These are phyloP conservation scores for Lentinus brumalis DNA, from an alignment of 768 basidiomycete genomes.

Conservation along the genomic window DNA sequence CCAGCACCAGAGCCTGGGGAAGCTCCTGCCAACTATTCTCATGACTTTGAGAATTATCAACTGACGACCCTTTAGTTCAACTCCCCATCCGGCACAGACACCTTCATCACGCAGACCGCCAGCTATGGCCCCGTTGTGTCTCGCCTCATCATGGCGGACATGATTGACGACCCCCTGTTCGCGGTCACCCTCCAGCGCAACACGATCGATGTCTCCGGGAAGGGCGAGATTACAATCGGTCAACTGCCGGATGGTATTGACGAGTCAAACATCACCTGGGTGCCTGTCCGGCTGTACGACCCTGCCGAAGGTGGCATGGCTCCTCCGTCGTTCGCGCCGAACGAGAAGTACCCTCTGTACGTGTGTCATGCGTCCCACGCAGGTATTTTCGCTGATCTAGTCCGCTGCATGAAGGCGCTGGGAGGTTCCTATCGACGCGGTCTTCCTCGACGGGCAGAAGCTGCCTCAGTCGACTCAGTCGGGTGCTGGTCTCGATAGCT, in stretches of 20 bases:
- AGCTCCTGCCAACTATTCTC: no score
- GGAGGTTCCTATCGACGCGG: conserved; percentile 73
- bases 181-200: conserved; percentile 65
- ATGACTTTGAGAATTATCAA: not conserved
- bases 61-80: conserved; percentile 19
- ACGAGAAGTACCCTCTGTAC: conserved; percentile 52
- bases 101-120: conserved; percentile 26
- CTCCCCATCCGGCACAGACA: conserved; percentile 24
- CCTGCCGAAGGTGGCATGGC: conserved; percentile 53
- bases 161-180: conserved; percentile 48
- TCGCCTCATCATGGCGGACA: conserved; percentile 33
- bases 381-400: not conserved
- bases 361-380: not conserved
- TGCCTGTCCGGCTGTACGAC: conserved; percentile 59
- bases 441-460: conserved; percentile 67
- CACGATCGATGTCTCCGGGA: conserved; percentile 65
- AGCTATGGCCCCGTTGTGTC: conserved; percentile 38
- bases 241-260: conserved; percentile 56
- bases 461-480: conserved; percentile 57
- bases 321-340: conserved; percentile 56
- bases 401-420: conserved; percentile 37
- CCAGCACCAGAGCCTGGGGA: no score
- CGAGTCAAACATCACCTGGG: conserved; percentile 64
- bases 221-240: conserved; percentile 69
- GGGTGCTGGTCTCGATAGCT: conserved; percentile 40